A percentile compares a stretch with the other conserved stretches of the same genome.
These are phyloP conservation scores for Pseudocercospora vitis DNA, from an alignment of 2,329 filamentous ascomycete species.

Conservation along the genomic window DNA sequence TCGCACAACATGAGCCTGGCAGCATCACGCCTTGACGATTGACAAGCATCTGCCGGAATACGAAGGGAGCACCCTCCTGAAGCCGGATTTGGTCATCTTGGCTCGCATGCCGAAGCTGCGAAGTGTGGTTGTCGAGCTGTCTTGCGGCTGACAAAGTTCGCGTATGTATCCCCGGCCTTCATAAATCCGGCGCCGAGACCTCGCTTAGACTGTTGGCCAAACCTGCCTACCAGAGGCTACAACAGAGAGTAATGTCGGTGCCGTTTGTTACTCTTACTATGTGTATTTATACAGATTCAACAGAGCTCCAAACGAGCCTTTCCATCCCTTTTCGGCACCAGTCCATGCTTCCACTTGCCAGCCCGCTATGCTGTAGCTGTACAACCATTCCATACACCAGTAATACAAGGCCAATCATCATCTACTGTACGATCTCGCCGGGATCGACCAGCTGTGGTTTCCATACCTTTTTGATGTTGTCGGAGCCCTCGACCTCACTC, in stretches of 20 bases:
- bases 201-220: background rate
- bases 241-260: constrained; percentile 10
- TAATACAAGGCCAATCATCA: constrained; percentile 5
- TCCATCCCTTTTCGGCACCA: background rate
- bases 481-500: constrained; percentile 43
- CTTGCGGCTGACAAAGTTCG: background rate
- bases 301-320: background rate
- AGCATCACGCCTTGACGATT: background rate
- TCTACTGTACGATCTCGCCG: constrained; percentile 54
- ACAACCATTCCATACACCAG: constrained; percentile 4
- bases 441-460: constrained; percentile 58
- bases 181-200: background rate
- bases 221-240: no score
- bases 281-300: constrained; percentile 7
- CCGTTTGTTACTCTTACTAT: constrained; percentile 7
- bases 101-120: background rate
- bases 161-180: background rate
- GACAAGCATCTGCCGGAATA: background rate
- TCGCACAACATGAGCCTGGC: background rate
- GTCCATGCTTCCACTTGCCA: constrained; percentile 11
- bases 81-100: background rate
- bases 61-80: background rate
- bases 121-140: background rate
- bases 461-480: constrained; percentile 42
- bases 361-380: constrained; percentile 7